Conservation (phyloP, 1,284 basidiomycete genomes). For the Puccinia horiana region DNA sequence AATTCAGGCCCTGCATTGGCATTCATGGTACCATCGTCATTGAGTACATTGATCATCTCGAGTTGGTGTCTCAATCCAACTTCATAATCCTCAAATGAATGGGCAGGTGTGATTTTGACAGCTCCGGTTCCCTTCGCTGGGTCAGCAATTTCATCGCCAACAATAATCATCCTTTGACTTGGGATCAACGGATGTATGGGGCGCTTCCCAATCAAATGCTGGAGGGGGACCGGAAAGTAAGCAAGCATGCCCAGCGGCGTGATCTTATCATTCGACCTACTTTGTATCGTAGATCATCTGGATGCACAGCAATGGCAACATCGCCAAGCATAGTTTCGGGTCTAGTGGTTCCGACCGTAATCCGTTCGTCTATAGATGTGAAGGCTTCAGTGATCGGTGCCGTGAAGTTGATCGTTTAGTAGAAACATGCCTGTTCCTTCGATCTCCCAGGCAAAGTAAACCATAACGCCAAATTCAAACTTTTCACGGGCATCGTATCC, state of each 20-base stretch:
- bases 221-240: slow-evolving; percentile 16
- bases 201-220: slow-evolving; percentile 92
- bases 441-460: slow-evolving; percentile 89
- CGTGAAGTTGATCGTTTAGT: neutral
- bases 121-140: slow-evolving; percentile 98
- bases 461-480: slow-evolving; percentile 96
- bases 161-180: slow-evolving; percentile 80
- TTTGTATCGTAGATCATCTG: slow-evolving; percentile 87
- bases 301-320: slow-evolving; percentile 95
- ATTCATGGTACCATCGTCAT: slow-evolving; percentile 96
- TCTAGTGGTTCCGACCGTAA: slow-evolving; percentile 94
- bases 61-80: slow-evolving; percentile 85
- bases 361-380: slow-evolving; percentile 71
- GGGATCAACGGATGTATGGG: slow-evolving; percentile 83
- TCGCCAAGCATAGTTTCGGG: slow-evolving; percentile 99
- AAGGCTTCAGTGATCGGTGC: neutral
- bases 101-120: slow-evolving; percentile 99
- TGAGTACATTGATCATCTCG: slow-evolving; percentile 91
- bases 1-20: slow-evolving; percentile 72
- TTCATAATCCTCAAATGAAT: slow-evolving; percentile 97
- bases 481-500: slow-evolving; percentile 92
- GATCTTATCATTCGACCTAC: slow-evolving; percentile 51
- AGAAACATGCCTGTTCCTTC: slow-evolving; percentile 70
- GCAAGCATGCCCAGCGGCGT: neutral
- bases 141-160: slow-evolving; percentile 80